Evolutionary conservation across 805 yeast species (phyloP), one percentile per base, ranked within the genome.

Genomic region (Candida cerambycidarum): DNA sequence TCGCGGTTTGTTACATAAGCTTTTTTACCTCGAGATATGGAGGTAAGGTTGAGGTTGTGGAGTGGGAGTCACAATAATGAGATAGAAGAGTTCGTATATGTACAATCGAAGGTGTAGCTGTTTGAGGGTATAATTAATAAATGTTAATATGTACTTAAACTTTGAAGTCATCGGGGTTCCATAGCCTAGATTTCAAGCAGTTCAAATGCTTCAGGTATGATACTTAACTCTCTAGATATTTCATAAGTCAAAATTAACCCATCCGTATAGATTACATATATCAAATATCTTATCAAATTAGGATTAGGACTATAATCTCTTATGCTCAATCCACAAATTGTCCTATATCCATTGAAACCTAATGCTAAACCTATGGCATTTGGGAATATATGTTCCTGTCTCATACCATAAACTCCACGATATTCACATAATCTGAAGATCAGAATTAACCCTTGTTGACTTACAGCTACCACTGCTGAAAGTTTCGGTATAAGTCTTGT

Each of bases 371-470:
- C 51, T 7, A 54, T 39, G 2, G 65, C 64, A 46, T 67, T 61
- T 9, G 76, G 74, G 33, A 70, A 67, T 2, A 69, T 39, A 46
- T 67, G 65, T 42, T 70, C 76, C 44, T 70, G 75, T 25, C 75
- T 51, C 72, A 70, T 66, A 4, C 71, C 75, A 37, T 49, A 59
- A 0, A 70, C 52, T 1, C 73, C 74, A 14, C 66, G 49, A 46
- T 59, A 53, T 37, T 58, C 57, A 39, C 74, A 67, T 17, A 70
- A 43, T 11, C 75, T 50, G 59, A 70, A 54, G 5, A 70, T 52
- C 16, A 66, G 47, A 11, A 68, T 61, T 8, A 64, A 42, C 1
- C 76, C 76, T 44, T 58, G 66, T 37, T 70, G 76, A 1, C 64
- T 51, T 0, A 60, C 69, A 0, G 62, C 71, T 8, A 70, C 45